Conservation (phyloP, 169 alveolate species). For the Plasmodium knowlesi region DNA sequence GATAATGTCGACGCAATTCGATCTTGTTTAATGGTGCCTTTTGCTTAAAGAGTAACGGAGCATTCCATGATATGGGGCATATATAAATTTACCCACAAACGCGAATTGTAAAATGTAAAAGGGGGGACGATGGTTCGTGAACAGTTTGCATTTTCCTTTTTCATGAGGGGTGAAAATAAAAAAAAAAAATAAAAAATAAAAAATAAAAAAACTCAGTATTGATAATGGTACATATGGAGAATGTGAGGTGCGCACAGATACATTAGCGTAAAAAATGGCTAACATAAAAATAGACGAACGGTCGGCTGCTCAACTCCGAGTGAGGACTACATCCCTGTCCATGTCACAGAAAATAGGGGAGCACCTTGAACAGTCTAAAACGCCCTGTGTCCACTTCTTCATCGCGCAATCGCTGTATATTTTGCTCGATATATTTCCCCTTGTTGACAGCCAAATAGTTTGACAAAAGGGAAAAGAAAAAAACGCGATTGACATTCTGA, state of each 20-base stretch:
- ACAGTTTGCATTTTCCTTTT: background rate
- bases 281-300: background rate
- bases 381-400: slow-evolving; percentile 1
- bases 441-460: slow-evolving; percentile 46
- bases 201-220: background rate
- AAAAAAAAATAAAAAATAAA: too few species aligned
- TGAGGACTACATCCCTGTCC: background rate
- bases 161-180: background rate
- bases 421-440: slow-evolving; percentile 59
- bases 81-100: background rate
- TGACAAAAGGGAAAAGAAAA: slow-evolving; percentile 45
- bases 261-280: background rate
- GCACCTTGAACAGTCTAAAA: slow-evolving; percentile 13
- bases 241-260: background rate
- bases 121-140: background rate
- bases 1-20: background rate
- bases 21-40: background rate
- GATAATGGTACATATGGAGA: background rate
- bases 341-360: slow-evolving; percentile 30
- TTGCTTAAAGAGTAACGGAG: background rate
- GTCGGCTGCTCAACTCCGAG: background rate
- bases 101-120: background rate
- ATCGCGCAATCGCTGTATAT: slow-evolving; percentile 22
- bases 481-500: slow-evolving; percentile 24
- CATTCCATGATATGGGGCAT: background rate